These are phyloP conservation scores for Flaveria ramosissima DNA, from an alignment of 129 eudicot genomes.

Conservation along the genomic window DNA sequence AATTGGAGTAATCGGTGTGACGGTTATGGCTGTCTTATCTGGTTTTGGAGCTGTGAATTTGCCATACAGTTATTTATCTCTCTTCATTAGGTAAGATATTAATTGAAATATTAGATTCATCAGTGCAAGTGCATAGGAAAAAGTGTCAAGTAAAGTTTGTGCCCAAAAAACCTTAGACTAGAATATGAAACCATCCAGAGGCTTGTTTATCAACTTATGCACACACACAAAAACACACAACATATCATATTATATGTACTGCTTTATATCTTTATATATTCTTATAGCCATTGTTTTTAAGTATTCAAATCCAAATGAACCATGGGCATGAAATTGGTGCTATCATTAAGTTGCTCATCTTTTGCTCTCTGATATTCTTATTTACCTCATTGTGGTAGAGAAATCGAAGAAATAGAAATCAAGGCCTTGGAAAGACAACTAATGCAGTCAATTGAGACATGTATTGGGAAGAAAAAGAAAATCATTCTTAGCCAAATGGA, in stretches of 20 bases:
- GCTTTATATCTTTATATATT: background rate
- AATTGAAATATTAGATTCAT: background rate
- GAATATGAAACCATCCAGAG: constrained; percentile 4
- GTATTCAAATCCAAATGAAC: background rate
- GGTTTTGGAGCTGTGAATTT: constrained; percentile 99
- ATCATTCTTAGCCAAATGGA: constrained; percentile 80
- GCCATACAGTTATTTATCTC: constrained; percentile 97
- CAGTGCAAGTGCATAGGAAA: background rate
- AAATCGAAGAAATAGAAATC: constrained; percentile 95
- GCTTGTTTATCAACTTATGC: background rate
- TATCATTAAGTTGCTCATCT: background rate
- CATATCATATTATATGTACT: background rate
- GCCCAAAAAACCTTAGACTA: background rate
- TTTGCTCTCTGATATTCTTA: constrained; percentile 29
- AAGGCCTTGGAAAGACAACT: constrained; percentile 91
- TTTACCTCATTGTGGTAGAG: constrained; percentile 52
- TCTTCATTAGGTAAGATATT: constrained; percentile 76
- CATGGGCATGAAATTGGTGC: background rate
- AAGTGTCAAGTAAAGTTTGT: background rate
- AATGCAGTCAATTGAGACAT: constrained; percentile 97
- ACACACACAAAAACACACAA: background rate
- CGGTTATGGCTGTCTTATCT: constrained; percentile 96
- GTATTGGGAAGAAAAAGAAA: constrained; percentile 88
- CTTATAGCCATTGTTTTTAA: background rate
- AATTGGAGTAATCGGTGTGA: constrained; percentile 97